Percentiles rank a stretch among this genome's conserved stretches.
Evolutionary conservation across 2,329 filamentous ascomycete species (phyloP).

Genomic region (Coleophoma cylindrospora): DNA sequence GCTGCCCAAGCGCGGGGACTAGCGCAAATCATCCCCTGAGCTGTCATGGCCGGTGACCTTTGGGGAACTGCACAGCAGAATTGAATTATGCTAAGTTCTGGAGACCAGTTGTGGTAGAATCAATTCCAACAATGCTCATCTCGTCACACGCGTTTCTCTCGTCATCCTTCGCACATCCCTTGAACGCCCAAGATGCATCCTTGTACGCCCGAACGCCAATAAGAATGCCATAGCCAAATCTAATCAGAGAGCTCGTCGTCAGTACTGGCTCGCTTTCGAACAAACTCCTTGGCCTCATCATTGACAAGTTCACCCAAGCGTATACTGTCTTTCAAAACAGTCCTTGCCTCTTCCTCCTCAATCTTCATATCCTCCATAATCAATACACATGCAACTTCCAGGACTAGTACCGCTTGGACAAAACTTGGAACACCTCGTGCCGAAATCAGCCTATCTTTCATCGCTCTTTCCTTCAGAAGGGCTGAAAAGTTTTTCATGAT

Average conservation of each 20-base stretch:
- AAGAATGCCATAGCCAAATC: no score
- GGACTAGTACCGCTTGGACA: slow-evolving; percentile 71
- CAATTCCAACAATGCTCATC: no score
- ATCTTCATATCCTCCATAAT: slow-evolving; percentile 55
- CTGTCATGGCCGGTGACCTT: no score
- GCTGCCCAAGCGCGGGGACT: background rate
- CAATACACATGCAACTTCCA: slow-evolving; percentile 54
- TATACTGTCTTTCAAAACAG: slow-evolving; percentile 19
- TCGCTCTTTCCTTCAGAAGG: slow-evolving; percentile 55
- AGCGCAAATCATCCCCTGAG: background rate
- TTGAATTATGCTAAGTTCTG: no score
- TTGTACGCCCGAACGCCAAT: no score
- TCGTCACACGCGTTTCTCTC: no score
- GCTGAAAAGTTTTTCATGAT: slow-evolving; percentile 57
- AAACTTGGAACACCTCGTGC: slow-evolving; percentile 63
- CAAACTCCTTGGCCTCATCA: slow-evolving; percentile 51
- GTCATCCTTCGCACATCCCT: no score
- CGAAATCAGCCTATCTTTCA: slow-evolving; percentile 61
- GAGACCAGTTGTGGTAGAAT: no score
- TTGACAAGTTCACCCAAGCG: slow-evolving; percentile 20
- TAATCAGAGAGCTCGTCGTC: slow-evolving; percentile 16
- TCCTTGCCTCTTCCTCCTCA: slow-evolving; percentile 30
- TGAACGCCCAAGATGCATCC: no score
- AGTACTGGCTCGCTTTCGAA: slow-evolving; percentile 47
- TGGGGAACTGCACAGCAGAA: no score